These are phyloP conservation scores for Vairimorpha ceranae DNA, from an alignment of 371 early-diverging fungal genomes.

Conservation along the genomic window DNA sequence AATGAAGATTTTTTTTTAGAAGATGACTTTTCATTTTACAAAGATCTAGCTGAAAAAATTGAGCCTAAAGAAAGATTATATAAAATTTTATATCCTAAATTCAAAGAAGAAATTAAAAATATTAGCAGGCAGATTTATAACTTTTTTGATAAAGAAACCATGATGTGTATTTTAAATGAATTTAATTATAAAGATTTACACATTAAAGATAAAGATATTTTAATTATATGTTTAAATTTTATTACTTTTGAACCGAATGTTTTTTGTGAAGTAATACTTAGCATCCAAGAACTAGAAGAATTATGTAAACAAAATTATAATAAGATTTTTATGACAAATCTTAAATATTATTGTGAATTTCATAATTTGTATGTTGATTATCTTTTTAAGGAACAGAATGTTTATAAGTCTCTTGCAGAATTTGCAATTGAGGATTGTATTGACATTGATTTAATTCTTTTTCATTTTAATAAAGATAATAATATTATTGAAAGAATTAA, in stretches of 20 bases:
- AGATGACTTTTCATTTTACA: background rate
- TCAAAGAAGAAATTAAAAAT: background rate
- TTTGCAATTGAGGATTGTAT: background rate
- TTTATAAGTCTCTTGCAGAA: background rate
- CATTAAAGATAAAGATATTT: conserved; percentile 1
- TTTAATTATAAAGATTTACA: background rate
- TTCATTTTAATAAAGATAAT: background rate
- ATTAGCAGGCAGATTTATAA: background rate
- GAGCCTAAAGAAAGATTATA: background rate
- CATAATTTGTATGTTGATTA: background rate
- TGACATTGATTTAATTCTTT: background rate
- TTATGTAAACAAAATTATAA: conserved; percentile 1
- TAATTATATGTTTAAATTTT: conserved; percentile 19
- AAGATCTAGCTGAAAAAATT: background rate
- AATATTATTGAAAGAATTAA: background rate
- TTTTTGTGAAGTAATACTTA: conserved; percentile 8
- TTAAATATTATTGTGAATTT: background rate
- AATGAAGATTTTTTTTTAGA: background rate
- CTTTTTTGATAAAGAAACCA: conserved; percentile 10
- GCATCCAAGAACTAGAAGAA: background rate
- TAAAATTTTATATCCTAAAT: background rate
- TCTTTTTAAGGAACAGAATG: background rate
- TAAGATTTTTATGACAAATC: background rate
- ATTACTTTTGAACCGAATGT: conserved; percentile 6
- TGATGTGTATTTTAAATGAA: conserved; percentile 1